Conservation (phyloP, 441 rosid genomes). For the Pelargonium fulgidum region DNA sequence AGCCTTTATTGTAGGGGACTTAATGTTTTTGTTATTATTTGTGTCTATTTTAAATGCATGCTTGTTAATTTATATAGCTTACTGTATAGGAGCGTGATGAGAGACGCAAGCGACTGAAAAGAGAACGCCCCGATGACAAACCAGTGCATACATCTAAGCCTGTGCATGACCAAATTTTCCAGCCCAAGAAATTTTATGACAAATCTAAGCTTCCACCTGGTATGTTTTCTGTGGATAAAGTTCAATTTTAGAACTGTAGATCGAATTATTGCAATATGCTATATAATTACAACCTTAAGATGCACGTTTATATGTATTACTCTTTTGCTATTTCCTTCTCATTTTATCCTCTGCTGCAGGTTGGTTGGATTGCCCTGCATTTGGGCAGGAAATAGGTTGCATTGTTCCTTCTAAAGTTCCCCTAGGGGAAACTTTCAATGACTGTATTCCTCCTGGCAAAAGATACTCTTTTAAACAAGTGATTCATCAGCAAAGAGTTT, state of each 20-base stretch:
- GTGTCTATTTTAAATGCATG: no score
- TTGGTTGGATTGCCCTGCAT: conserved; percentile 88
- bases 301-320: neutral
- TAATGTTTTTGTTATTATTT: no score
- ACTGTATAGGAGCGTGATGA: conserved; percentile 83
- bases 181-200: conserved; percentile 47
- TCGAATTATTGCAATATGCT: conserved; percentile 1
- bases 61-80: conserved; percentile 4
- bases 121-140: conserved; percentile 55
- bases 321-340: conserved; percentile 14
- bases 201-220: conserved; percentile 78
- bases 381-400: conserved; percentile 63
- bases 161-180: conserved; percentile 45
- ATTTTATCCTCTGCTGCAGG: conserved; percentile 42
- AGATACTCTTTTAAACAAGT: conserved; percentile 96
- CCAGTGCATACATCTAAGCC: conserved; percentile 44
- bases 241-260: neutral
- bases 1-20: no score
- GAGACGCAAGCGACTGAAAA: conserved; percentile 69
- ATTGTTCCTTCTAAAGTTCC: conserved; percentile 96
- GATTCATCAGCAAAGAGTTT: conserved; percentile 58
- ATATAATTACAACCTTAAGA: neutral
- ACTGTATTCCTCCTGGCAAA: conserved; percentile 74
- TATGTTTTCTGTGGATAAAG: conserved; percentile 11
- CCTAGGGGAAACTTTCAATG: conserved; percentile 71